Evolutionary conservation across 2,329 filamentous ascomycete genomes (phyloP).

Genomic region (Byssoonygena ceratinophila): DNA sequence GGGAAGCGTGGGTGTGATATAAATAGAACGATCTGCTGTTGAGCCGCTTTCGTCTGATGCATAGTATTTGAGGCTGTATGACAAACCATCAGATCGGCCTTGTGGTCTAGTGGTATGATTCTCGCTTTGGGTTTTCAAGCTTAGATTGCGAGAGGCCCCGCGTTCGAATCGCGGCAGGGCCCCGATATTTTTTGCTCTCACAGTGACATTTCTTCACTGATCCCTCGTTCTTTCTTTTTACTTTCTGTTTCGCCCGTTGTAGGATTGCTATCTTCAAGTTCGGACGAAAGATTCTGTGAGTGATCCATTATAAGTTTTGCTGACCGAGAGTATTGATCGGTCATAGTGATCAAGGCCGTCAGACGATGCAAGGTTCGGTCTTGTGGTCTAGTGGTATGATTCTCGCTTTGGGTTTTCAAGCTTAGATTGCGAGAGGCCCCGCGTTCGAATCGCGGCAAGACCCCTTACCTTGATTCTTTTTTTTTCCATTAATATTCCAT

Average conservation of each 20-base stretch:
- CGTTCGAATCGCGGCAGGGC: slow-evolving; percentile 18
- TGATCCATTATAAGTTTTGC: no score
- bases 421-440: slow-evolving; percentile 13
- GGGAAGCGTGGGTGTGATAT: slow-evolving; percentile 5
- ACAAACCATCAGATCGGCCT: slow-evolving; percentile 9
- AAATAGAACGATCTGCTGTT: background rate
- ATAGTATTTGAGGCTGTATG: no score
- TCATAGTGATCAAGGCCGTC: no score
- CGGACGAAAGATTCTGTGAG: no score
- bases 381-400: slow-evolving; percentile 36
- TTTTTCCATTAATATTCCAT: background rate
- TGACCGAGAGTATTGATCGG: no score
- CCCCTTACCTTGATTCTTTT: slow-evolving; percentile 10
- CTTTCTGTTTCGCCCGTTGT: background rate
- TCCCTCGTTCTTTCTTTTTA: background rate
- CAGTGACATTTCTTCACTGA: background rate
- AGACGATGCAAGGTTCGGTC: background rate
- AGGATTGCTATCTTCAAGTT: no score
- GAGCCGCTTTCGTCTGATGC: no score
- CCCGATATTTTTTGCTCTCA: slow-evolving; percentile 8
- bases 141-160: slow-evolving; percentile 14
- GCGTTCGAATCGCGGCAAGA: slow-evolving; percentile 18
- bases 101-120: slow-evolving; percentile 37
- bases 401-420: slow-evolving; percentile 30
- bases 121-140: slow-evolving; percentile 29